These are phyloP conservation scores for Hippophae tibetana DNA, from an alignment of 306 rosid genomes.

Conservation along the genomic window DNA sequence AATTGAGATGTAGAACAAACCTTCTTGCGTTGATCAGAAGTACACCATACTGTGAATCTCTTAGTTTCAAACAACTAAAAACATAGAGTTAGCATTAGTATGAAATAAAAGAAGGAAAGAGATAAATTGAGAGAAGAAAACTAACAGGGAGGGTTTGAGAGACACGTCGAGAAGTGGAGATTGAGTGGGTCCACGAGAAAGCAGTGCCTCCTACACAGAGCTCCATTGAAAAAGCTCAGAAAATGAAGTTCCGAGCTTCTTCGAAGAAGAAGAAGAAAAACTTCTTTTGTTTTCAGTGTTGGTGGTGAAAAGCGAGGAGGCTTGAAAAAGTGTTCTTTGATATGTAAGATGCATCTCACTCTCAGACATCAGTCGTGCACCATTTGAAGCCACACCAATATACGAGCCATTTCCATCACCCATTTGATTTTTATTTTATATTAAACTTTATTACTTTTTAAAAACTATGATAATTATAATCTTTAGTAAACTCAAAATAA, in stretches of 20 bases:
- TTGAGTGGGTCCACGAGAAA: conserved; percentile 48
- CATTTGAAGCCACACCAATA: conserved; percentile 50
- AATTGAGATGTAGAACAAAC: conserved; percentile 18
- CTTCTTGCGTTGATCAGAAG: conserved; percentile 42
- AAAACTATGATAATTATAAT: too few relatives aligned
- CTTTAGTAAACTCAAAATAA: too few relatives aligned
- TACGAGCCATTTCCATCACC: conserved; percentile 29
- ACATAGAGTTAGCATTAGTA: not conserved
- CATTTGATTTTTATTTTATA: conserved; percentile 4
- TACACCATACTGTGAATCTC: conserved; percentile 44
- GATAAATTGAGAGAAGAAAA: conserved; percentile 6
- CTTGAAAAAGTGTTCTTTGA: not conserved
- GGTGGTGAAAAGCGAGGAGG: not conserved
- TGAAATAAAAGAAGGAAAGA: conserved; percentile 1
- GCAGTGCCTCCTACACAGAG: conserved; percentile 33
- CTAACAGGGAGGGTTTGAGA: conserved; percentile 47
- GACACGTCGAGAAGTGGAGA: conserved; percentile 40
- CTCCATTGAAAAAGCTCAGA: conserved; percentile 27
- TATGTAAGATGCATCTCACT: not conserved
- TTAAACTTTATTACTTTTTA: too few relatives aligned
- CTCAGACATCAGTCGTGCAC: conserved; percentile 15
- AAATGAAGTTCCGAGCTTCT: not conserved
- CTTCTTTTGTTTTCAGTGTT: not conserved
- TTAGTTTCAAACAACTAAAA: conserved; percentile 26
- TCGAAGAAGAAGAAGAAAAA: not conserved